These are phyloP conservation scores for Eucalyptus lansdowneana DNA, from an alignment of 345 rosid species.

Conservation along the genomic window DNA sequence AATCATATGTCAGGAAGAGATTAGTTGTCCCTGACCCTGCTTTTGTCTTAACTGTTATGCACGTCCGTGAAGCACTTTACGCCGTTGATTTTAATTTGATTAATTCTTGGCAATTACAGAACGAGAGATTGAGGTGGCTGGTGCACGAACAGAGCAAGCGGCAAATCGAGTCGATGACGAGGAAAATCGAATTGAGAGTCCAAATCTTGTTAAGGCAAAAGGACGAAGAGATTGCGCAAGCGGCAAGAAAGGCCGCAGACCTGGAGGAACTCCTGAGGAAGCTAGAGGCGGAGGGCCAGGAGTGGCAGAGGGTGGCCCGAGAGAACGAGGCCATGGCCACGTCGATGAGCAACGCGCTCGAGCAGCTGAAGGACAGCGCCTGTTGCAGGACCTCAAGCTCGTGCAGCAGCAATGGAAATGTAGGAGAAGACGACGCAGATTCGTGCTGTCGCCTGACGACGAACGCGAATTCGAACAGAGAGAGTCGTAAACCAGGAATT, in stretches of 20 bases:
- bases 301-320: constrained; percentile 51
- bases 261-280: constrained; percentile 38
- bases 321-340: constrained; percentile 47
- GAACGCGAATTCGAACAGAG: not conserved
- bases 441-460: constrained; percentile 34
- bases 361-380: constrained; percentile 26
- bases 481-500: not conserved
- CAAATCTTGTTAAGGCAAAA: constrained; percentile 28
- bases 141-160: constrained; percentile 53
- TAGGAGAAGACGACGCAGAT: constrained; percentile 41
- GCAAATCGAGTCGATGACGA: constrained; percentile 17
- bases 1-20: not conserved
- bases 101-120: constrained; percentile 13
- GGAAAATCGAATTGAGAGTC: constrained; percentile 27
- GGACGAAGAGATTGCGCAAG: constrained; percentile 49
- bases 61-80: not conserved
- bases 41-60: not conserved
- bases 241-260: constrained; percentile 33
- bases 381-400: not conserved
- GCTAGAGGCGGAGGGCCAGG: constrained; percentile 41
- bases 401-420: not conserved
- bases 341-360: constrained; percentile 29
- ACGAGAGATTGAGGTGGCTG: constrained; percentile 29
- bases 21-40: not conserved
- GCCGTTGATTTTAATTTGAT: not conserved